phyloP scores from a whole-genome alignment of 257 asterid species.

The Plectranthus barbatus region DNA sequence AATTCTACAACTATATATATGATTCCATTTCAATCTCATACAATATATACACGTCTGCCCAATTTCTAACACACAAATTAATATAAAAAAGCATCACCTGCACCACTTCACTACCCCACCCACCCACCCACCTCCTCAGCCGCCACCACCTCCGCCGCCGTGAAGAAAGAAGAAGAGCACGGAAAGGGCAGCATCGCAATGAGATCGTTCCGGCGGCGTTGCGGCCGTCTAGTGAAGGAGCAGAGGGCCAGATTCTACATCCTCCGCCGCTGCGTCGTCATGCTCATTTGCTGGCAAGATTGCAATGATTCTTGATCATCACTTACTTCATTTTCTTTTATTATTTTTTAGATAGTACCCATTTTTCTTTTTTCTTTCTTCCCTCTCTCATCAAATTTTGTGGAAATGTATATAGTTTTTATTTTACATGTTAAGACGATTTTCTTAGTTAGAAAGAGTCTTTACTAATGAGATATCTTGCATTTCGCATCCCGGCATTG shows the following conservation, averaged over 20 bases:
- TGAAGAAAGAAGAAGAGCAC: constrained; percentile 1
- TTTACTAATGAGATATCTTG: too few relatives aligned
- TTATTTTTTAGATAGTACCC: too few relatives aligned
- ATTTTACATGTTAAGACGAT: too few relatives aligned
- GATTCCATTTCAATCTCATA: neutral
- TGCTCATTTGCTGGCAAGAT: constrained; percentile 47
- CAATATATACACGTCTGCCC: neutral
- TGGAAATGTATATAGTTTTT: neutral
- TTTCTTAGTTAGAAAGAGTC: too few relatives aligned
- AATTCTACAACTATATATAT: neutral
- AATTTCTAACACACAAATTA: neutral
- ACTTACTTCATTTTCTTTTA: neutral
- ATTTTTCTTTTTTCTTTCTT: too few relatives aligned
- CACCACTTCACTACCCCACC: neutral
- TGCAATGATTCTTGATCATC: constrained; percentile 22
- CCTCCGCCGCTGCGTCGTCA: constrained; percentile 40
- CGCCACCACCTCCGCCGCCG: constrained; percentile 2
- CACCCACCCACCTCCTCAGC: neutral
- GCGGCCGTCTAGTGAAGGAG: constrained; percentile 31
- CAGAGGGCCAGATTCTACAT: constrained; percentile 38
- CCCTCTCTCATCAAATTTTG: neutral
- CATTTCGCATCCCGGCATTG: too few relatives aligned
- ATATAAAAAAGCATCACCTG: neutral
- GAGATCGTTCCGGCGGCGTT: constrained; percentile 24
- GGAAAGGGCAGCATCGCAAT: neutral